Percentiles rank a stretch among this genome's conserved stretches.
phyloP scores from a whole-genome alignment of 192 early-diverging fungal genomes.

The Backusella psychrophila region DNA sequence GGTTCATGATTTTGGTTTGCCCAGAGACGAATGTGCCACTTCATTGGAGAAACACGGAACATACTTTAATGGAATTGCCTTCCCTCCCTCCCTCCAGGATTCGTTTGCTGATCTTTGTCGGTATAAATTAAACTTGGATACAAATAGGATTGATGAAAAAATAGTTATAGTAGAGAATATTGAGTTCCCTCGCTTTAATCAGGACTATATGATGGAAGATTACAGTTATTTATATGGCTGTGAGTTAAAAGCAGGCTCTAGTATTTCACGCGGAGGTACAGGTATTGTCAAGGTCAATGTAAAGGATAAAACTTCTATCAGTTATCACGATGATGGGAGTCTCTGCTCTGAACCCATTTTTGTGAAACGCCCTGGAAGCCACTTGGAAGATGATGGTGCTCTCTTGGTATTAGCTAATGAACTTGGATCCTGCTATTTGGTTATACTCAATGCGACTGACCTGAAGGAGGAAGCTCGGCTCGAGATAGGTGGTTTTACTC shows the following conservation, averaged over 20 bases:
- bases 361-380: constrained; percentile 44
- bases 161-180: not conserved
- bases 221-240: constrained; percentile 6
- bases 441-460: constrained; percentile 46
- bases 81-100: not conserved
- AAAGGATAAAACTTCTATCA: not conserved
- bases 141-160: not conserved
- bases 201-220: not conserved
- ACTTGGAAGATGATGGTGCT: constrained; percentile 55
- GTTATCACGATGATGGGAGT: constrained; percentile 2
- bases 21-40: not conserved
- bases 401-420: constrained; percentile 44
- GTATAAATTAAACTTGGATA: not conserved
- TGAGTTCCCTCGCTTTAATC: constrained; percentile 5
- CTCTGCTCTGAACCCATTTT: constrained; percentile 50
- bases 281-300: constrained; percentile 1
- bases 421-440: constrained; percentile 36
- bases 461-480: constrained; percentile 49
- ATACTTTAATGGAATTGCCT: constrained; percentile 2
- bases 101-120: constrained; percentile 13
- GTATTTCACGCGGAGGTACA: not conserved
- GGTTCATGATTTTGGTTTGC: not conserved
- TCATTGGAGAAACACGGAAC: not conserved
- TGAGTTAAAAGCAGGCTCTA: not conserved
- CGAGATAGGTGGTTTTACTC: constrained; percentile 23